Evolutionary conservation across 2,329 filamentous ascomycete species (phyloP).

Genomic region (Xylariaceae sp.): DNA sequence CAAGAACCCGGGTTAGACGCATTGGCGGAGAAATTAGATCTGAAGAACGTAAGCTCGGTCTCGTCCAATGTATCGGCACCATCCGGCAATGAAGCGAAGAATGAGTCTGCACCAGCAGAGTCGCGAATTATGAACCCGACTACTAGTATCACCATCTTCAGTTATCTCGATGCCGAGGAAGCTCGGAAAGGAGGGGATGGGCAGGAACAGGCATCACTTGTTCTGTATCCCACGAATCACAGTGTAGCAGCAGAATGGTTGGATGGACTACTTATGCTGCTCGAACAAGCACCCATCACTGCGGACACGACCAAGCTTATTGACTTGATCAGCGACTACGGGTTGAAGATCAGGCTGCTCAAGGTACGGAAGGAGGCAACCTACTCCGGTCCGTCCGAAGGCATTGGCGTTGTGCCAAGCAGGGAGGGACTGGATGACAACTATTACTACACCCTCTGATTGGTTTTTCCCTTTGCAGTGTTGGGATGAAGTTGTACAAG

Average conservation of each 20-base stretch:
- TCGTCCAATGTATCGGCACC: constrained; percentile 83
- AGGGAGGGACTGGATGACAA: constrained; percentile 85
- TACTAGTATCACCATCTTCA: constrained; percentile 91
- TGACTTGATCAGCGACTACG: constrained; percentile 80
- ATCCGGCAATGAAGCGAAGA: constrained; percentile 45
- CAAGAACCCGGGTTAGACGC: constrained; percentile 68
- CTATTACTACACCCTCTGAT: constrained; percentile 92
- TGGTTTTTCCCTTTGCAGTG: too few species aligned
- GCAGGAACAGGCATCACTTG: constrained; percentile 74
- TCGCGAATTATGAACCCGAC: constrained; percentile 43
- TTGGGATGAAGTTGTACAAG: too few species aligned
- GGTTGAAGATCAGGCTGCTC: constrained; percentile 84
- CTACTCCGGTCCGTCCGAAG: constrained; percentile 63
- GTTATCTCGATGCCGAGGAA: constrained; percentile 50
- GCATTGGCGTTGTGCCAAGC: constrained; percentile 72
- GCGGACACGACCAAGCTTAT: constrained; percentile 90
- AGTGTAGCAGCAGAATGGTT: constrained; percentile 92
- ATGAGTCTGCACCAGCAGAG: constrained; percentile 33
- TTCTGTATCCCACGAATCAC: constrained; percentile 76
- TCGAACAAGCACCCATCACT: constrained; percentile 96
- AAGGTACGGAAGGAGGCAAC: constrained; percentile 83
- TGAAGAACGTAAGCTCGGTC: constrained; percentile 84
- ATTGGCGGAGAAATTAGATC: constrained; percentile 77
- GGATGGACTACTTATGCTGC: constrained; percentile 88
- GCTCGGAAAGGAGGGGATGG: constrained; percentile 33